Base-by-base conservation (phyloP, 768 basidiomycete species). In the Daedalea quercina region DNA sequence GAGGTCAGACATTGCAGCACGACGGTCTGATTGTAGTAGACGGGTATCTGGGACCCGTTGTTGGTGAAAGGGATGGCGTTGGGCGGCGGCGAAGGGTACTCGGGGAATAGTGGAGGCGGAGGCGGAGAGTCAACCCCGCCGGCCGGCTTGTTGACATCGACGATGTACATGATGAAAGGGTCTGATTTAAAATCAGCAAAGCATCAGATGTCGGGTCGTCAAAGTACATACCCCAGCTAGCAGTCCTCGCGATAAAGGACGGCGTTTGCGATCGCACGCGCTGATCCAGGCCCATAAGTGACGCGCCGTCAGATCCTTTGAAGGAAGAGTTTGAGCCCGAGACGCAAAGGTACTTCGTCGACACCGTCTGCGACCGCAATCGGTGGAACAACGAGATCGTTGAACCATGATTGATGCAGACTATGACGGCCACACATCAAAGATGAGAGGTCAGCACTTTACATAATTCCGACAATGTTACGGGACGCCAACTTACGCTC, bases 21-120 rank as follows among this genome's bases (percentile, higher is more conserved):
- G 44, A 98, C 88, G 1, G 92, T 94, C 67, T 94, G 90, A 65
- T 98, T 98, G 76, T 97, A 98, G 69, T 94, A 92, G 53, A 98
- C 85, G 17, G 93, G 87, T 44, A 91, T 92, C 62, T 87, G 87
- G 3, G 85, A 84, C 0, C 88, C 86, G 58, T 88, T 88, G 67
- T 84, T 85, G 40, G 84, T 84, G 69, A 90, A 89, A 4, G 88
- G 75, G 47, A 95, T 91, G 4, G 90, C 92, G 58, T 94, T 93
- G 12, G 91, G 87, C 23, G 94, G 92, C 28, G 90, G 90, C 0
- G 87, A 87, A 6, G 95, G 95, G 67, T 92, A 97, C 58, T 92
- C 93, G 0, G 86, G 82, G 51, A 91, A 87, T 0, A 84, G 87
- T 3, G 90, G 87, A 15, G 89, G 88, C 0, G 87, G 87, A 3